phyloP scores from a whole-genome alignment of 768 basidiomycete species.

The Tephrocybe sp. region DNA sequence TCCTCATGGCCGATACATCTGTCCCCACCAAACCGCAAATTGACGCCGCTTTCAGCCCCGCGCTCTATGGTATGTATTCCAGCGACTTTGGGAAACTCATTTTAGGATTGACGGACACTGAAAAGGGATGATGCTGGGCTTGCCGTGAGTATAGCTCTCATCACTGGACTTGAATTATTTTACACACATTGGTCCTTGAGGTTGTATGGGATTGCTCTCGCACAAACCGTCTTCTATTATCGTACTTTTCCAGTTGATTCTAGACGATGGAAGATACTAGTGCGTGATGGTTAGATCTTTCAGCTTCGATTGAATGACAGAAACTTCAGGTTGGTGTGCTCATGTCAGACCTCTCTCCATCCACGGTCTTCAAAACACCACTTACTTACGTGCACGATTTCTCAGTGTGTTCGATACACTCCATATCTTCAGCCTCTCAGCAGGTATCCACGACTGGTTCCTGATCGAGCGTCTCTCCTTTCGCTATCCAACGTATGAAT shows the following conservation, averaged over 20 bases:
- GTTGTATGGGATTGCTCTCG: slow-evolving; percentile 2
- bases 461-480: slow-evolving; percentile 1
- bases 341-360: not conserved
- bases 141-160: not conserved
- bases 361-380: too few relatives aligned
- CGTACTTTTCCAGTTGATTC: not conserved
- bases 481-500: not conserved
- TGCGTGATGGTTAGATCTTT: not conserved
- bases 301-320: too few relatives aligned
- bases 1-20: not conserved
- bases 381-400: not conserved
- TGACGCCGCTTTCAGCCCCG: not conserved
- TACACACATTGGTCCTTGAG: not conserved
- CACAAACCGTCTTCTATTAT: slow-evolving; percentile 2
- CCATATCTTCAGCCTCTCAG: slow-evolving; percentile 5
- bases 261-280: slow-evolving; percentile 1
- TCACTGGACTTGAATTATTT: not conserved
- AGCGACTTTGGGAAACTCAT: not conserved
- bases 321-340: not conserved
- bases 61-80: not conserved
- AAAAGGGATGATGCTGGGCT: not conserved
- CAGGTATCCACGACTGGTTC: slow-evolving; percentile 5
- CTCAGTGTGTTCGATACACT: not conserved
- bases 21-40: not conserved
- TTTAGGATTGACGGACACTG: not conserved